Conservation (phyloP, 768 basidiomycete genomes). For the Mycena metata region DNA sequence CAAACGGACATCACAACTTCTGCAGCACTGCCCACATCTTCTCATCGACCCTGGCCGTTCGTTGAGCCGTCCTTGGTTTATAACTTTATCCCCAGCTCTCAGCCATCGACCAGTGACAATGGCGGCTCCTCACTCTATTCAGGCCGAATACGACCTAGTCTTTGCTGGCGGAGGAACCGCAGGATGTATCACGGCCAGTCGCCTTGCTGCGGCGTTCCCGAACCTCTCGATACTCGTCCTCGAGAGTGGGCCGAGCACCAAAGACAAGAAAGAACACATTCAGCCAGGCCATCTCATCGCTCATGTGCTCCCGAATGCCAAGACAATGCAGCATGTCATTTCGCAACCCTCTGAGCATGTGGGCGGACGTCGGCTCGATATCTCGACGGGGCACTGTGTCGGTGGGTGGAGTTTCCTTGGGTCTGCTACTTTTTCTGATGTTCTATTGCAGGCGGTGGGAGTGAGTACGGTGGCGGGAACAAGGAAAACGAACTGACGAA, state of each 20-base stretch:
- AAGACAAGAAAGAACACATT: conserved; percentile 49
- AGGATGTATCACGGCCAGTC: conserved; percentile 54
- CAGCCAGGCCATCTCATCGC: conserved; percentile 53
- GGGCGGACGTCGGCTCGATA: too few relatives aligned
- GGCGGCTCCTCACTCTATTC: conserved; percentile 11
- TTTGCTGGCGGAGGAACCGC: conserved; percentile 52
- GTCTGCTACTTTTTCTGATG: too few relatives aligned
- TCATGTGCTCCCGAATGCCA: conserved; percentile 49
- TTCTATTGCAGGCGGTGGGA: too few relatives aligned
- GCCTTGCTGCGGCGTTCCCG: conserved; percentile 54
- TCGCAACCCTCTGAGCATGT: conserved; percentile 47
- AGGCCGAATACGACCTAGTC: conserved; percentile 12
- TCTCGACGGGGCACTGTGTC: too few relatives aligned
- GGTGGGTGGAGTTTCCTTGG: too few relatives aligned
- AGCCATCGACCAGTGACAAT: conserved; percentile 1
- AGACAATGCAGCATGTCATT: conserved; percentile 48
- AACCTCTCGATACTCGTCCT: conserved; percentile 57
- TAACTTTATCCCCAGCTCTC: too few relatives aligned
- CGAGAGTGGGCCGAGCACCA: conserved; percentile 55
- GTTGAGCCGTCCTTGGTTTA: too few relatives aligned
- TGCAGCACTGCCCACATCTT: too few relatives aligned
- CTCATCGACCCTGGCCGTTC: too few relatives aligned
- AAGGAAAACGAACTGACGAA: too few relatives aligned
- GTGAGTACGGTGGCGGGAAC: too few relatives aligned
- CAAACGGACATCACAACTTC: too few relatives aligned